Percentiles rank a stretch among this genome's conserved stretches.
Conservation (phyloP, 164 flowering plant genomes). For the Macadamia tetraphylla region DNA sequence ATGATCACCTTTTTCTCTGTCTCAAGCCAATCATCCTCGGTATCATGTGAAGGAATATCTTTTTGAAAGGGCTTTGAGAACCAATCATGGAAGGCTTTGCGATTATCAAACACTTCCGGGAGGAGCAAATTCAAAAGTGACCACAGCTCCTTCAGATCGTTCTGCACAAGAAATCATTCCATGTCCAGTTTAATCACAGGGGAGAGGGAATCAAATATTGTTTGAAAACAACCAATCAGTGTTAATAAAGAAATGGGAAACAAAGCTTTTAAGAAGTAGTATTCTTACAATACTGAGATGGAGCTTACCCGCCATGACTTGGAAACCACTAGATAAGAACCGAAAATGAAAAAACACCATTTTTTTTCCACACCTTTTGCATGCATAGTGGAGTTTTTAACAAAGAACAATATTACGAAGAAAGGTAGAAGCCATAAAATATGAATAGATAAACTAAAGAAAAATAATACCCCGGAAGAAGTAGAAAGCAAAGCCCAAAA, state of each 20-base stretch:
- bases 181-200: conserved; percentile 1
- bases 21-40: conserved; percentile 99
- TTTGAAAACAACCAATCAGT: not conserved
- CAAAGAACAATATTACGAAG: too few relatives aligned
- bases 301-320: too few relatives aligned
- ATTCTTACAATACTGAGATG: too few relatives aligned
- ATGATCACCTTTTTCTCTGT: conserved; percentile 97
- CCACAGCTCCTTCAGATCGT: conserved; percentile 98
- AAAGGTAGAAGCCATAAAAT: too few relatives aligned
- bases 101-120: conserved; percentile 98
- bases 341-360: not conserved
- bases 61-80: conserved; percentile 94
- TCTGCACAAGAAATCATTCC: conserved; percentile 44
- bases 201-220: not conserved
- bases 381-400: too few relatives aligned
- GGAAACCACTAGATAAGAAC: too few relatives aligned
- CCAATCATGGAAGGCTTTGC: conserved; percentile 99
- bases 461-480: too few relatives aligned
- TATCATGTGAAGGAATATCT: conserved; percentile 74
- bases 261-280: too few relatives aligned
- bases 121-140: conserved; percentile 92
- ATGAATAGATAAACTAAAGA: too few relatives aligned
- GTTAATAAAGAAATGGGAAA: not conserved
- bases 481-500: too few relatives aligned
- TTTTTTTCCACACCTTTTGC: not conserved